Evolutionary conservation across 495 filamentous ascomycete genomes (phyloP).

Genomic region (Xanthoparmelia taractica): DNA sequence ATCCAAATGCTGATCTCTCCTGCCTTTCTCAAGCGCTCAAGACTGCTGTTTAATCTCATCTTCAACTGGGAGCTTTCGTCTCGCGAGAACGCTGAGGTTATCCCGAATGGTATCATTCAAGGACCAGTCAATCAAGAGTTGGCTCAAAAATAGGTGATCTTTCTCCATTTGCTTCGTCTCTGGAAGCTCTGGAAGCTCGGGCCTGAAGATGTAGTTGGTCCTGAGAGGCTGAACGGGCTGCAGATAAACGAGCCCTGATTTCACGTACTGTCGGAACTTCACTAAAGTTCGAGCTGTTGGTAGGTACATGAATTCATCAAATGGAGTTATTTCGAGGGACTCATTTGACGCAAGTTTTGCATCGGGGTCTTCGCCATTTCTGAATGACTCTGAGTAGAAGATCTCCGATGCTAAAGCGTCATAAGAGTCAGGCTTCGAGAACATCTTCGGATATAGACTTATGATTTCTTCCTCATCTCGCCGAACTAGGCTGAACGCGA

Average conservation of each 20-base stretch:
- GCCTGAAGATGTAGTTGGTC: constrained; percentile 8
- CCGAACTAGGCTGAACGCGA: constrained; percentile 18
- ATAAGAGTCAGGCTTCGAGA: constrained; percentile 8
- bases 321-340: constrained; percentile 11
- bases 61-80: not conserved
- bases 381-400: constrained; percentile 17
- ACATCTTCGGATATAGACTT: not conserved
- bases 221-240: constrained; percentile 10
- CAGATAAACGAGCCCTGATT: not conserved
- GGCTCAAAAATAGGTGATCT: constrained; percentile 7
- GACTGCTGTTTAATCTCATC: constrained; percentile 12
- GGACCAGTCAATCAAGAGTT: constrained; percentile 8
- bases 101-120: not conserved
- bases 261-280: constrained; percentile 8
- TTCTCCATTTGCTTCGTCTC: constrained; percentile 14
- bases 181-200: constrained; percentile 14
- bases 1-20: constrained; percentile 7
- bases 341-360: constrained; percentile 5
- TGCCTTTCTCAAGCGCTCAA: constrained; percentile 8
- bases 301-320: constrained; percentile 20
- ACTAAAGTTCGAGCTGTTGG: constrained; percentile 15
- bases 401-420: constrained; percentile 8
- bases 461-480: constrained; percentile 21
- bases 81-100: too few relatives aligned
- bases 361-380: constrained; percentile 8